A percentile compares a stretch with the other conserved stretches of the same genome.
Evolutionary conservation across 2,329 filamentous ascomycete genomes (phyloP).

Genomic region (Parafenestella ontariensis): DNA sequence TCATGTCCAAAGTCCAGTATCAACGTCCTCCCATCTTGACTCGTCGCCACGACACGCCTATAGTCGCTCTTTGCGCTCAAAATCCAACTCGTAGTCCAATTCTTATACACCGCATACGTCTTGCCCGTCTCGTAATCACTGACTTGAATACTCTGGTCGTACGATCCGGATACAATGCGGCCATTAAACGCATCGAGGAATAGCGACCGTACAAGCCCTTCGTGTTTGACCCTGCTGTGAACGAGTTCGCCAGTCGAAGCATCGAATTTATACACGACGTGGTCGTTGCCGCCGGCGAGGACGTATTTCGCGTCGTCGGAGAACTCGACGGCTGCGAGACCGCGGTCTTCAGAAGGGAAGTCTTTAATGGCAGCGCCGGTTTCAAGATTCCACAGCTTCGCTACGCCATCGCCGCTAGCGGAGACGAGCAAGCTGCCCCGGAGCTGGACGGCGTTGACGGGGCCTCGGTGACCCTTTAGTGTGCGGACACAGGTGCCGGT

Average conservation of each 20-base stretch:
- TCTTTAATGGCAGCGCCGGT: constrained; percentile 89
- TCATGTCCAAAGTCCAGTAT: constrained; percentile 88
- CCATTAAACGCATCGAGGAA: constrained; percentile 89
- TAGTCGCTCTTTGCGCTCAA: constrained; percentile 96
- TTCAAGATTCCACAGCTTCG: constrained; percentile 94
- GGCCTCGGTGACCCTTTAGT: constrained; percentile 84
- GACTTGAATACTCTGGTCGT: constrained; percentile 94
- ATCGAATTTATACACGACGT: constrained; percentile 95
- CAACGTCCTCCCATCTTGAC: constrained; percentile 89
- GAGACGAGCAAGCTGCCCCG: constrained; percentile 91
- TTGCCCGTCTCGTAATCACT: constrained; percentile 85
- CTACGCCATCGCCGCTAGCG: constrained; percentile 89
- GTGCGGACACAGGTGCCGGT: constrained; percentile 79
- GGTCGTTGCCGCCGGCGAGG: constrained; percentile 92
- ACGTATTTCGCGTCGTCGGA: constrained; percentile 94
- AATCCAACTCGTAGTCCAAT: constrained; percentile 97
- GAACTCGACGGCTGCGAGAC: constrained; percentile 94
- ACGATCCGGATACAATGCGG: constrained; percentile 88
- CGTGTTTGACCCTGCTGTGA: constrained; percentile 81
- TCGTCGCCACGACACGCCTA: constrained; percentile 89
- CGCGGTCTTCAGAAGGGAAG: constrained; percentile 88
- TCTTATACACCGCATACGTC: constrained; percentile 83
- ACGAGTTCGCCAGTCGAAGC: constrained; percentile 87
- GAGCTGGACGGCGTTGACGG: constrained; percentile 95
- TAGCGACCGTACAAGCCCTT: constrained; percentile 84